Evolutionary conservation across 164 flowering plant species (phyloP).

Genomic region (Berberis thunbergii): DNA sequence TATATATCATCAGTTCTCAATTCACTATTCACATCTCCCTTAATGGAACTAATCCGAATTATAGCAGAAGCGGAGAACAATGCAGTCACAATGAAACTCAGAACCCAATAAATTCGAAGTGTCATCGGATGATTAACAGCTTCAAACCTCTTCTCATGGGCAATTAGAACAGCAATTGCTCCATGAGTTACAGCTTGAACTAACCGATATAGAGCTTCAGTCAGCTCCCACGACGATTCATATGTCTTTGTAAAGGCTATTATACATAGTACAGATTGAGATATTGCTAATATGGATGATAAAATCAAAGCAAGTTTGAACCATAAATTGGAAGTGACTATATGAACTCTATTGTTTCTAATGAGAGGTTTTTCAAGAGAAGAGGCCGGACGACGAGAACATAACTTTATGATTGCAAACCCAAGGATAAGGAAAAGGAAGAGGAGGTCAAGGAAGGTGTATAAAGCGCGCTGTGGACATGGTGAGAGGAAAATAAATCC

Average conservation of each 20-base stretch:
- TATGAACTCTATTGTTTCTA: constrained; percentile 11
- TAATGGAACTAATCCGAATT: constrained; percentile 24
- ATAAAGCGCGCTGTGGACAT: constrained; percentile 66
- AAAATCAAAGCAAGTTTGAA: constrained; percentile 43
- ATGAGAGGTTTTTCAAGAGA: constrained; percentile 1
- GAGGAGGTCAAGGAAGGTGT: constrained; percentile 39
- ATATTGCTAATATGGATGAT: constrained; percentile 32
- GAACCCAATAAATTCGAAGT: constrained; percentile 62
- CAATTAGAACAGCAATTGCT: constrained; percentile 35
- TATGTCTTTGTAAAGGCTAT: constrained; percentile 23
- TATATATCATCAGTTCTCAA: constrained; percentile 46
- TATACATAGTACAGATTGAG: constrained; percentile 29
- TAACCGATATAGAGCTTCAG: constrained; percentile 49
- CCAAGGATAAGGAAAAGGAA: constrained; percentile 39
- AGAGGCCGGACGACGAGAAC: constrained; percentile 8
- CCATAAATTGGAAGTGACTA: constrained; percentile 27
- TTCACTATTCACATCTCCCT: constrained; percentile 7
- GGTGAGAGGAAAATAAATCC: constrained; percentile 71
- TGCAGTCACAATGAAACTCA: constrained; percentile 23
- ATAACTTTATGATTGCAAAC: constrained; percentile 36
- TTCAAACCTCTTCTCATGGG: constrained; percentile 68
- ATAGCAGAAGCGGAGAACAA: constrained; percentile 44
- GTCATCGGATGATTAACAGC: constrained; percentile 52
- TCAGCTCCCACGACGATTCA: constrained; percentile 32
- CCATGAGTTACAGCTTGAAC: constrained; percentile 49